These are phyloP conservation scores for Verbena officinalis DNA, from an alignment of 257 asterid species.

Conservation along the genomic window DNA sequence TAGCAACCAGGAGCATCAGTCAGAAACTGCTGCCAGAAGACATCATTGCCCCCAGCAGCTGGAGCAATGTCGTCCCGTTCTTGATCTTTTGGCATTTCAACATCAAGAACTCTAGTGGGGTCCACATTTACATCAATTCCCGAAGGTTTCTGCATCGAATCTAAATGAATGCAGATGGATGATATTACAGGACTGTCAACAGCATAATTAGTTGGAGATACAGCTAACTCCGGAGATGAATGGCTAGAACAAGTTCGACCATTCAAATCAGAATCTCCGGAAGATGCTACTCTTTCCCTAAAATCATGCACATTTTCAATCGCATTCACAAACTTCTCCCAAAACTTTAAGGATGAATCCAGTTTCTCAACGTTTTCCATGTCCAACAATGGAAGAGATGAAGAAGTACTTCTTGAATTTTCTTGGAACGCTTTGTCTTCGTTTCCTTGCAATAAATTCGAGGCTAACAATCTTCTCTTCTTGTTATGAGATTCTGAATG, in stretches of 20 bases:
- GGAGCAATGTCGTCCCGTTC: slow-evolving; percentile 28
- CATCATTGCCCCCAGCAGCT: slow-evolving; percentile 61
- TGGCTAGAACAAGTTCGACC: slow-evolving; percentile 39
- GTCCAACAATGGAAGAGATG: slow-evolving; percentile 42
- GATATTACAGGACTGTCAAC: slow-evolving; percentile 46
- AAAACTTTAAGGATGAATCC: slow-evolving; percentile 57
- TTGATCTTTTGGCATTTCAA: slow-evolving; percentile 32
- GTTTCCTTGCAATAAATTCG: too few relatives aligned
- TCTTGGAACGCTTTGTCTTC: too few relatives aligned
- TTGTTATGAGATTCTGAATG: slow-evolving; percentile 48
- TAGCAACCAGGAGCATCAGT: slow-evolving; percentile 63
- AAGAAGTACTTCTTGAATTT: too few relatives aligned
- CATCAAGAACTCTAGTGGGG: slow-evolving; percentile 34
- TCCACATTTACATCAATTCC: slow-evolving; percentile 42
- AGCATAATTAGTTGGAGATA: background rate
- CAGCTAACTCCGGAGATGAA: slow-evolving; percentile 47
- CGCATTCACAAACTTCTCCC: slow-evolving; percentile 59
- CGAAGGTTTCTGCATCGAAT: slow-evolving; percentile 38
- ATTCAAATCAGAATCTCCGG: slow-evolving; percentile 61
- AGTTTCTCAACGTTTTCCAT: too few relatives aligned
- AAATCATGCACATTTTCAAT: slow-evolving; percentile 27
- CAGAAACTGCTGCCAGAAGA: slow-evolving; percentile 87
- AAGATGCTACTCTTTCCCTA: slow-evolving; percentile 43
- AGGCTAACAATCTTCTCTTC: slow-evolving; percentile 59
- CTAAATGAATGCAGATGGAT: slow-evolving; percentile 46